Evolutionary conservation across 2,329 filamentous ascomycete species (phyloP).

Genomic region (Cryphonectria naterciae): DNA sequence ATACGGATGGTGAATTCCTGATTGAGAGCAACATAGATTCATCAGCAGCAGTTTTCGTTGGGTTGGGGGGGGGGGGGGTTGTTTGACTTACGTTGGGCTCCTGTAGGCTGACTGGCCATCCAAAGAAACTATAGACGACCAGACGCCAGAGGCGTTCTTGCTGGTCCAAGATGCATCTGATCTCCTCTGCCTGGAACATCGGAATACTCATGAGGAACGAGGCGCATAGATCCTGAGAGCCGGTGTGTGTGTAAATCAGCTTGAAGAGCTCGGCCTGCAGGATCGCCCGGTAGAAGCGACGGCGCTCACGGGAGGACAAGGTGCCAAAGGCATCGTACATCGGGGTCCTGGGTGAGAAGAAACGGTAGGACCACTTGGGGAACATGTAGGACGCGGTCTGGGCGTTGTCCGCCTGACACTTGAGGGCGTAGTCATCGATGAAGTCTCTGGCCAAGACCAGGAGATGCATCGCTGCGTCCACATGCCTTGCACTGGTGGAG

Average conservation of each 20-base stretch:
- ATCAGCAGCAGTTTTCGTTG: not conserved
- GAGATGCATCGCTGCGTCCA: not conserved
- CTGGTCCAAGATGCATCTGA: not conserved
- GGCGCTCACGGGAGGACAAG: not conserved
- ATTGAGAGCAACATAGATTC: not conserved
- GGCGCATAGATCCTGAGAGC: not conserved
- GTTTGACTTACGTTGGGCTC: not conserved
- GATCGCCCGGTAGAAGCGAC: not conserved
- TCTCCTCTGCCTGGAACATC: not conserved
- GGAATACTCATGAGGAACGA: not conserved
- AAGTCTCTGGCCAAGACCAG: not conserved
- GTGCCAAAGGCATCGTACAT: no score
- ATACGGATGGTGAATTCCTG: not conserved
- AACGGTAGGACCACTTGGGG: not conserved
- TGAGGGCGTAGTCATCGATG: conserved; percentile 11
- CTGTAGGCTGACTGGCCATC: not conserved
- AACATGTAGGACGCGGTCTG: not conserved
- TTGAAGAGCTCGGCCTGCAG: conserved; percentile 8
- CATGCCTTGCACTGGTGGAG: not conserved
- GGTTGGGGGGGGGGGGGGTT: no score
- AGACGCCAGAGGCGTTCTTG: conserved; percentile 3
- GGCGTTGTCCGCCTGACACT: not conserved
- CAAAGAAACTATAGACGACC: not conserved
- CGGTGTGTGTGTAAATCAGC: not conserved
- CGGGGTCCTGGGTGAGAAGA: not conserved